Conservation (phyloP, 2,329 filamentous ascomycete genomes). For the Tolypocladium ophioglossoides region DNA sequence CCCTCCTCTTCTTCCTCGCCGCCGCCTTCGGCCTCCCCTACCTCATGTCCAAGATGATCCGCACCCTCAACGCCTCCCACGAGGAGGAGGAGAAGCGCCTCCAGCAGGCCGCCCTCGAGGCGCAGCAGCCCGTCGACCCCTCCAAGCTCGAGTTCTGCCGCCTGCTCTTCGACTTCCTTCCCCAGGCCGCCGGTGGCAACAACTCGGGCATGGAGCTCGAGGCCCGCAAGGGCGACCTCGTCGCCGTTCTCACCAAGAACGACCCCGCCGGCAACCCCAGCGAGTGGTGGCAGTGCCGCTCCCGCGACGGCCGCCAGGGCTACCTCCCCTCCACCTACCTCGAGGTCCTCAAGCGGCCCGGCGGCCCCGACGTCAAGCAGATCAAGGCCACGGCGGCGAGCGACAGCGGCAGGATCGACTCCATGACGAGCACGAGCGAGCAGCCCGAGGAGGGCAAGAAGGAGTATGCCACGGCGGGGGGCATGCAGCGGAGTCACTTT, state of each 20-base stretch:
- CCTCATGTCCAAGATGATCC: constrained; percentile 93
- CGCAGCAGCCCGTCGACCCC: constrained; percentile 59
- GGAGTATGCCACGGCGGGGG: constrained; percentile 41
- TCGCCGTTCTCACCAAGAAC: constrained; percentile 84
- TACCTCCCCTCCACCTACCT: constrained; percentile 89
- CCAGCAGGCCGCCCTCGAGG: constrained; percentile 38
- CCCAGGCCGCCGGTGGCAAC: constrained; percentile 39
- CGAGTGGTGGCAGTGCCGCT: constrained; percentile 95
- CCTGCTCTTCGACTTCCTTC: constrained; percentile 86
- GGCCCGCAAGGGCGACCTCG: constrained; percentile 89
- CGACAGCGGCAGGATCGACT: constrained; percentile 37
- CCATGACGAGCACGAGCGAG: constrained; percentile 34
- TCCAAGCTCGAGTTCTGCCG: constrained; percentile 94
- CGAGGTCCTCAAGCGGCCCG: constrained; percentile 54
- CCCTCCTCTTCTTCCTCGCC: constrained; percentile 88
- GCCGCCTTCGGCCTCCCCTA: constrained; percentile 94
- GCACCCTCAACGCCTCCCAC: constrained; percentile 68
- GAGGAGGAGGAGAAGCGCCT: constrained; percentile 66
- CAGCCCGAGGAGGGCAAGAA: constrained; percentile 33
- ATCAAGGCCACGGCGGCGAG: constrained; percentile 38
- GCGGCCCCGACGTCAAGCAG: constrained; percentile 33
- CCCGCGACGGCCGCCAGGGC: constrained; percentile 79
- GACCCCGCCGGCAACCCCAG: constrained; percentile 86
- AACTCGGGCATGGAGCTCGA: constrained; percentile 68
- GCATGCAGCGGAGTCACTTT: constrained; percentile 49